These are phyloP conservation scores for Paraphoma sp. DNA, from an alignment of 2,329 filamentous ascomycete genomes.

Conservation along the genomic window DNA sequence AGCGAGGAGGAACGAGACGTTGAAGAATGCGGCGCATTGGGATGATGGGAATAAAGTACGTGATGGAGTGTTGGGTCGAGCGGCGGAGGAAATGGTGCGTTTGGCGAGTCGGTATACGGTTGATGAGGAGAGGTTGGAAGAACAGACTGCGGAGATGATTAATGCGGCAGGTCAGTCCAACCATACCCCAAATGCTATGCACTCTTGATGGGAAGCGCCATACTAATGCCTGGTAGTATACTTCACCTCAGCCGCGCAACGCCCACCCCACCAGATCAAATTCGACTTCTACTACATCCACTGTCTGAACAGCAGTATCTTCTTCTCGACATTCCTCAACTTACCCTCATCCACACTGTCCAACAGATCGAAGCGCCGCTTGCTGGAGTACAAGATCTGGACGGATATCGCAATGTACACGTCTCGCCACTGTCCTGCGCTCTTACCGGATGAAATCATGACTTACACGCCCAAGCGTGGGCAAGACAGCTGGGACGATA, in stretches of 20 bases:
- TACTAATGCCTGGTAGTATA: slow-evolving; percentile 49
- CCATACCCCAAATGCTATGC: too few relatives aligned
- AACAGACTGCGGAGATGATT: slow-evolving; percentile 71
- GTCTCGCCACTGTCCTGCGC: slow-evolving; percentile 67
- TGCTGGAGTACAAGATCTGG: slow-evolving; percentile 84
- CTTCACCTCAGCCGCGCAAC: slow-evolving; percentile 67
- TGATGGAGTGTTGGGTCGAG: slow-evolving; percentile 71
- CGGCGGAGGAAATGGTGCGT: slow-evolving; percentile 67
- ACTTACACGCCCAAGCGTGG: slow-evolving; percentile 61
- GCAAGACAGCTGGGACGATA: slow-evolving; percentile 47
- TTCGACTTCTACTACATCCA: slow-evolving; percentile 89
- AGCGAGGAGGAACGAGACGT: slow-evolving; percentile 62
- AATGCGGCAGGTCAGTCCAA: slow-evolving; percentile 63
- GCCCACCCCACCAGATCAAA: slow-evolving; percentile 62
- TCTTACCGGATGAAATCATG: slow-evolving; percentile 65
- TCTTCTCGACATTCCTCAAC: slow-evolving; percentile 68
- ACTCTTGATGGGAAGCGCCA: too few relatives aligned
- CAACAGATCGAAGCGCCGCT: slow-evolving; percentile 57
- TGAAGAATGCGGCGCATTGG: slow-evolving; percentile 61
- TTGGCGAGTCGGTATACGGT: slow-evolving; percentile 63
- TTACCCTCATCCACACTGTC: slow-evolving; percentile 67
- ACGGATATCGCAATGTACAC: slow-evolving; percentile 77
- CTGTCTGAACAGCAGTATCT: slow-evolving; percentile 77
- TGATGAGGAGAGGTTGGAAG: slow-evolving; percentile 64
- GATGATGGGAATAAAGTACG: slow-evolving; percentile 68